Base-by-base conservation (phyloP, 164 flowering plant genomes). In the Nelumbo lutea region DNA sequence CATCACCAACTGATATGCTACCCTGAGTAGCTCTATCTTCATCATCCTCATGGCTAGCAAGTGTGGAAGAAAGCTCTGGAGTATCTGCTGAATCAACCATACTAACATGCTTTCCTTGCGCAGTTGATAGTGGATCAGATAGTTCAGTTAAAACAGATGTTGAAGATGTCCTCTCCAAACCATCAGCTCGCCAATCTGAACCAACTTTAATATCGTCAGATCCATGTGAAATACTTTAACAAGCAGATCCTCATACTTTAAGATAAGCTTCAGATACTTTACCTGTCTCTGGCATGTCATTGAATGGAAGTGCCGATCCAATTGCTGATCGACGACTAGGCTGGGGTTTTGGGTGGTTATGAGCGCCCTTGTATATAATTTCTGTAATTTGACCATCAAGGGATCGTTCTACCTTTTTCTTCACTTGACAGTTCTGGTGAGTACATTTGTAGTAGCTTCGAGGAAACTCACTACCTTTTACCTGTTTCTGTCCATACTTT, bases 401-500 rank as follows among this genome's bases (percentile, higher is more conserved):
- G 10, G 98, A 86, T 42, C 90, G 85, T 63, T 90, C 93, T 1
- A 87, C 88, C 77, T 84, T 89, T 74, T 93, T 90, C 82, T 82
- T 93, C 62, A 88, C 86, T 58, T 67, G 84, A 70, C 96, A 90
- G 76, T 78, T 87, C 53, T 85, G 85, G 77, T 87, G 80, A 47
- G 95, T 89, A 65, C 95, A 90, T 77, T 90, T 93, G 73, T 85
- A 90, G 69, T 93, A 90, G 79, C 96, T 90, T 69, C 96, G 80
- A 39, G 96, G 95, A 75, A 69, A 86, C 68, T 88, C 91, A 76
- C 96, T 89, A 27, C 93, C 96, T 80, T 89, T 89, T 0, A 93
- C 93, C 64, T 90, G 93, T 72, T 90, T 93, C 81, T 90, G 98
- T 42, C 96, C 96, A 80, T 91, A 90, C 64, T 91, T 89, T 77